phyloP scores from a whole-genome alignment of 2,329 filamentous ascomycete genomes.

The Fusarium sororula region DNA sequence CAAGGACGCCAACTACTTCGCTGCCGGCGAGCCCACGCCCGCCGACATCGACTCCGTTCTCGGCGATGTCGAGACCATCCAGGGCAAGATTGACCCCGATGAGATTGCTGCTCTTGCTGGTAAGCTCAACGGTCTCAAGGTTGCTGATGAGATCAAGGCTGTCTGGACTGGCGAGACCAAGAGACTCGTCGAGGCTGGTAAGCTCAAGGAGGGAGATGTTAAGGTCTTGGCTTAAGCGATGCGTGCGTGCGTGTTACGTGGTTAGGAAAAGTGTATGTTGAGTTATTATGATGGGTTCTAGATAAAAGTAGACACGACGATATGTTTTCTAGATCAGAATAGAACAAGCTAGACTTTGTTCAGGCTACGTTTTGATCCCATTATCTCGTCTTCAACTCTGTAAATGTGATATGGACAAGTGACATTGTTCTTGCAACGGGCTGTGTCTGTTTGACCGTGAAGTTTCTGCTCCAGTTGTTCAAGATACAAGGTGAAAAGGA shows the following conservation, averaged over 20 bases:
- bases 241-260: background rate
- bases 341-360: slow-evolving; percentile 13
- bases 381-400: background rate
- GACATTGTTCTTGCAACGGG: background rate
- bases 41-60: slow-evolving; percentile 84
- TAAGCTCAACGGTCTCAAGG: slow-evolving; percentile 82
- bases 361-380: background rate
- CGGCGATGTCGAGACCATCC: slow-evolving; percentile 84
- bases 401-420: background rate
- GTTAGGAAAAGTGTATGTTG: background rate
- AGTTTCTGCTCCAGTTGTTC: background rate
- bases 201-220: slow-evolving; percentile 83
- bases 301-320: slow-evolving; percentile 36
- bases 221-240: slow-evolving; percentile 65
- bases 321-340: slow-evolving; percentile 29
- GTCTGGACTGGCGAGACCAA: slow-evolving; percentile 83
- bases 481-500: background rate
- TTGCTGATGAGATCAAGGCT: slow-evolving; percentile 84
- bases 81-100: slow-evolving; percentile 88
- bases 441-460: background rate
- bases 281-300: slow-evolving; percentile 29
- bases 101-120: slow-evolving; percentile 85
- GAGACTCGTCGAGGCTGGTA: slow-evolving; percentile 81
- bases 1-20: slow-evolving; percentile 99
- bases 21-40: slow-evolving; percentile 76